Evolutionary conservation across 176 grass and related monocot genomes (phyloP).

Genomic region (Aegilops bicornis): DNA sequence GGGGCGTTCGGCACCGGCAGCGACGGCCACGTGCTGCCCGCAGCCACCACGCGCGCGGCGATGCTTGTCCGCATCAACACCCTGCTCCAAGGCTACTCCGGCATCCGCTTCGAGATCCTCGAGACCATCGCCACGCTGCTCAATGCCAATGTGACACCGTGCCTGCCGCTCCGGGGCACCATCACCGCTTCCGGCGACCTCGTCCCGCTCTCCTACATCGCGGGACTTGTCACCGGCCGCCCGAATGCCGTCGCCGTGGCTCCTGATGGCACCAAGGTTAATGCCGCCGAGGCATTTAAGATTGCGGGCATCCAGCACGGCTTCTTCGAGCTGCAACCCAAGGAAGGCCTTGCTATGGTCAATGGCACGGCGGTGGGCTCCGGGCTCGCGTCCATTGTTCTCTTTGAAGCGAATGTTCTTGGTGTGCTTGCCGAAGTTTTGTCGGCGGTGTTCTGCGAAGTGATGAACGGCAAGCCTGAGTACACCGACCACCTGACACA

Average conservation of each 20-base stretch:
- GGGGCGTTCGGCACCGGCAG: slow-evolving; percentile 47
- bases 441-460: slow-evolving; percentile 55
- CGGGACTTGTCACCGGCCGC: not conserved
- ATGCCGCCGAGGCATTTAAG: slow-evolving; percentile 15
- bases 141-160: slow-evolving; percentile 52
- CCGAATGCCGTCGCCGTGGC: not conserved
- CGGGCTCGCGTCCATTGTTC: slow-evolving; percentile 24
- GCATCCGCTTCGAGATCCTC: slow-evolving; percentile 57
- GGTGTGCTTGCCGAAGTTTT: not conserved
- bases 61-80: slow-evolving; percentile 65
- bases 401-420: not conserved
- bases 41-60: slow-evolving; percentile 35
- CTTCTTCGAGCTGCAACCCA: slow-evolving; percentile 38
- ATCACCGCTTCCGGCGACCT: not conserved
- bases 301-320: slow-evolving; percentile 9
- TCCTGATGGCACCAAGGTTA: not conserved
- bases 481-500: slow-evolving; percentile 83
- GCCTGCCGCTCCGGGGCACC: slow-evolving; percentile 18
- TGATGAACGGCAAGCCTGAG: slow-evolving; percentile 80
- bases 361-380: slow-evolving; percentile 33
- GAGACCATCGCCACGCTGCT: slow-evolving; percentile 47
- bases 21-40: slow-evolving; percentile 42
- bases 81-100: slow-evolving; percentile 53
- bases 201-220: not conserved
- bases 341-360: slow-evolving; percentile 30